Evolutionary conservation across 164 flowering plant genomes (phyloP), one percentile per base, ranked within the genome.

Genomic region (Santalum album): DNA sequence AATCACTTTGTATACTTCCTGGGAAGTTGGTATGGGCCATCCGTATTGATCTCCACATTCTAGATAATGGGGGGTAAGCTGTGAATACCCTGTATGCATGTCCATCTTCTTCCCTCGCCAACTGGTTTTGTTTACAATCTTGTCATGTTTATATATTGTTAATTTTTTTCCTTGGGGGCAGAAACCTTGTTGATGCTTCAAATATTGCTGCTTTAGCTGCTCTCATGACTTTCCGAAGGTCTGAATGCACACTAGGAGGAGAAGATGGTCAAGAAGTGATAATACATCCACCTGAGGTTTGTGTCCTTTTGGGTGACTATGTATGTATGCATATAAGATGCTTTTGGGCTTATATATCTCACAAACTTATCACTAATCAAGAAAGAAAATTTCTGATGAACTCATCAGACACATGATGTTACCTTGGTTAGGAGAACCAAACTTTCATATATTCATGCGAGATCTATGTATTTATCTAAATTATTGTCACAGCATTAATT

Each of bases 171-270:
- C 57, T 25, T 53, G 56, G 20, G 55, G 39, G 10, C 73, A 89
- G 99, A 59, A 92, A 92, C 75, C 90, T 92, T 58, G 82, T 92
- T 65, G 99, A 92, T 83, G 97, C 97, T 65, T 87, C 97, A 54
- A 92, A 92, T 75, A 65, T 89, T 72, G 99, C 97, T 66, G 99
- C 99, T 61, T 72, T 92, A 65, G 85, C 97, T 68, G 90, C 97
- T 27, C 82, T 92, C 0, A 48, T 77, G 69, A 87, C 99, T 46
- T 92, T 89, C 55, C 75, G 96, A 55, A 80, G 95, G 77, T 92
- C 96, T 53, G 99, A 92, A 59, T 89, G 96, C 72, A 64, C 91
- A 40, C 53, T 89, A 27, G 95, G 80, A 54, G 98, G 96, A 53
- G 96, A 88, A 56, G 76, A 87, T 77, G 82, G 87, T 54, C 87